Conservation (phyloP, 2,329 filamentous ascomycete species). For the Plectosphaerella cucumerina region DNA sequence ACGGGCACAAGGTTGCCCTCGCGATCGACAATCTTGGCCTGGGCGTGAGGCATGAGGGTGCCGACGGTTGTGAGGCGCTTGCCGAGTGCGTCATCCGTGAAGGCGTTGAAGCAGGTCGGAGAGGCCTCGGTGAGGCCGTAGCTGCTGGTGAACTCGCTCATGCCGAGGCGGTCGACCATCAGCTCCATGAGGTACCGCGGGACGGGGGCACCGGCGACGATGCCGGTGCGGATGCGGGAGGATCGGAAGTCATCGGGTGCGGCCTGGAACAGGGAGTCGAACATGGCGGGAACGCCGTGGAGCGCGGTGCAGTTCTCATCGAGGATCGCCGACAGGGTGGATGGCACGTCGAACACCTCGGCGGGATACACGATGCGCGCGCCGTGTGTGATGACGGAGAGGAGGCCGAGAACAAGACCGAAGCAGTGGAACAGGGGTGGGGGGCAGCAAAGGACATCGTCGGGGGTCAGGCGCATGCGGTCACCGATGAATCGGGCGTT, state of each 20-base stretch:
- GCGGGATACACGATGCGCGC: slow-evolving; percentile 72
- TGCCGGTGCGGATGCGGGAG: slow-evolving; percentile 64
- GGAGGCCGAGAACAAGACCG: slow-evolving; percentile 71
- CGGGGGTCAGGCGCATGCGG: slow-evolving; percentile 63
- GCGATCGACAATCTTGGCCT: slow-evolving; percentile 72
- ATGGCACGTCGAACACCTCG: slow-evolving; percentile 66
- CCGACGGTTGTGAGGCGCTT: slow-evolving; percentile 68
- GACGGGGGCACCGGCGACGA: slow-evolving; percentile 75
- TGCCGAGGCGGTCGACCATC: slow-evolving; percentile 66
- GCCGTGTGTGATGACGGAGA: slow-evolving; percentile 70
- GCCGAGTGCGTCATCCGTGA: slow-evolving; percentile 66
- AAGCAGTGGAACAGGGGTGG: slow-evolving; percentile 86
- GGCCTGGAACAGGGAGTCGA: slow-evolving; percentile 59
- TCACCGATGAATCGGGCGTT: slow-evolving; percentile 70
- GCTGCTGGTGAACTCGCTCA: slow-evolving; percentile 68
- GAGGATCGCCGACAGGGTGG: slow-evolving; percentile 62
- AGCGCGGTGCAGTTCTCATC: slow-evolving; percentile 69
- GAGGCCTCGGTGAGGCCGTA: slow-evolving; percentile 75
- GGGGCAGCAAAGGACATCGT: slow-evolving; percentile 73
- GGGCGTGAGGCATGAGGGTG: slow-evolving; percentile 69
- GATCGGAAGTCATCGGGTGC: slow-evolving; percentile 37
- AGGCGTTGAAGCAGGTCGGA: slow-evolving; percentile 77
- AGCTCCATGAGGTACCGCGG: slow-evolving; percentile 71
- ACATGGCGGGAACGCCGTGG: slow-evolving; percentile 83
- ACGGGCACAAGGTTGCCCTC: slow-evolving; percentile 62